These are phyloP conservation scores for Beta corolliflora DNA, from an alignment of 179 eudicot genomes.

Conservation along the genomic window DNA sequence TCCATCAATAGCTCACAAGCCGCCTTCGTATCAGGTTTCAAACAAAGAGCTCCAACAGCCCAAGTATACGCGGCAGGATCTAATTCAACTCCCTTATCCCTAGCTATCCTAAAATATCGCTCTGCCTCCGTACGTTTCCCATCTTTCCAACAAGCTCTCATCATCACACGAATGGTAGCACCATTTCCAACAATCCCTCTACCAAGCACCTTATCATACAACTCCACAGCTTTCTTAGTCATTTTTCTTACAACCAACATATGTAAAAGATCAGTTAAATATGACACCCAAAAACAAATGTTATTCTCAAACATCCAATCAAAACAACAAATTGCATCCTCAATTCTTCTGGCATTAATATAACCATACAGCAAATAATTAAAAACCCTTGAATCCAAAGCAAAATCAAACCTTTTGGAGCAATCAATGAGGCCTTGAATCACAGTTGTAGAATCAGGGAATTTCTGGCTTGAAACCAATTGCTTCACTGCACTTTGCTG, in stretches of 20 bases:
- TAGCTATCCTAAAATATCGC: conserved; percentile 50
- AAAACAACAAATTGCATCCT: conserved; percentile 57
- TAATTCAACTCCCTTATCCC: conserved; percentile 50
- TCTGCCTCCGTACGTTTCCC: conserved; percentile 50
- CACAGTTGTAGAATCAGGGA: conserved; percentile 40
- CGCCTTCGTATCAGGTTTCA: conserved; percentile 34
- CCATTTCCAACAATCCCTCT: conserved; percentile 45
- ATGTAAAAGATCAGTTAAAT: conserved; percentile 40
- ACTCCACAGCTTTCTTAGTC: conserved; percentile 40
- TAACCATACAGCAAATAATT: conserved; percentile 52
- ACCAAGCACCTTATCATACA: conserved; percentile 44
- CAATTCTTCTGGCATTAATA: conserved; percentile 37
- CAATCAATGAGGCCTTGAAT: conserved; percentile 36
- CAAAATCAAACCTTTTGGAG: conserved; percentile 41
- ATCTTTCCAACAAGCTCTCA: conserved; percentile 57
- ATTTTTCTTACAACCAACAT: conserved; percentile 40
- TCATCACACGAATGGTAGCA: conserved; percentile 48
- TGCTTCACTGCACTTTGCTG: conserved; percentile 25
- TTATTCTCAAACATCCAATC: conserved; percentile 40
- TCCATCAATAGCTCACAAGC: conserved; percentile 60
- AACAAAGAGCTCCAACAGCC: conserved; percentile 51
- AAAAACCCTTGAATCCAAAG: conserved; percentile 34
- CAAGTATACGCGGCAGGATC: conserved; percentile 39
- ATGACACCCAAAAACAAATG: conserved; percentile 26
- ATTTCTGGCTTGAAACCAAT: conserved; percentile 30